Conservation (phyloP, 1,284 basidiomycete species). For the Volvariella surrecta region DNA sequence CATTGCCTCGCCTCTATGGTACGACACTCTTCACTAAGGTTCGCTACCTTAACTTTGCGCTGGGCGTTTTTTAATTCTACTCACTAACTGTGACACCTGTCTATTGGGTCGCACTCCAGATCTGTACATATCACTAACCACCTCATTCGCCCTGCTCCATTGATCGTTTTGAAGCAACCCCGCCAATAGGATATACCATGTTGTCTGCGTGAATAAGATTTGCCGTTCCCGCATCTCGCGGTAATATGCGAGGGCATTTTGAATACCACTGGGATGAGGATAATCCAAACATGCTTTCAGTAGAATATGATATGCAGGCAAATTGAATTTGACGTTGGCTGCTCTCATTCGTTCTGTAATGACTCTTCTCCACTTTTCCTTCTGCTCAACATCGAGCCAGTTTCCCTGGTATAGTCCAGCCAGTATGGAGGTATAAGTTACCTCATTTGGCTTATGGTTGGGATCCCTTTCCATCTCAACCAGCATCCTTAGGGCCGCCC, state of each 20-base stretch:
- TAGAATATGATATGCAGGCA: conserved; percentile 68
- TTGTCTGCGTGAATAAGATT: conserved; percentile 47
- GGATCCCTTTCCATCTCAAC: conserved; percentile 60
- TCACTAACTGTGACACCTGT: conserved; percentile 24
- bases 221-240: conserved; percentile 50
- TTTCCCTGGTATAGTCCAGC: conserved; percentile 46
- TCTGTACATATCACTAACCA: conserved; percentile 51
- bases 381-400: conserved; percentile 34
- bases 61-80: conserved; percentile 24
- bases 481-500: conserved; percentile 57
- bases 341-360: conserved; percentile 55
- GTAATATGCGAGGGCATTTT: conserved; percentile 54
- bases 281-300: conserved; percentile 55
- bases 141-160: conserved; percentile 48
- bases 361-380: conserved; percentile 35
- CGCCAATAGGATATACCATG: conserved; percentile 67
- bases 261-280: conserved; percentile 35
- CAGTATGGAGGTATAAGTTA: conserved; percentile 69
- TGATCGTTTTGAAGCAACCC: conserved; percentile 48
- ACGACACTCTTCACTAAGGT: conserved; percentile 10
- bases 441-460: conserved; percentile 50
- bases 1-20: not conserved
- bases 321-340: conserved; percentile 42
- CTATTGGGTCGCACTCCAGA: conserved; percentile 25
- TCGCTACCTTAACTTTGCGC: conserved; percentile 13